A percentile compares a stretch with the other conserved stretches of the same genome.
phyloP scores from a whole-genome alignment of 164 flowering plant species.

The Magnolia changhungtana region DNA sequence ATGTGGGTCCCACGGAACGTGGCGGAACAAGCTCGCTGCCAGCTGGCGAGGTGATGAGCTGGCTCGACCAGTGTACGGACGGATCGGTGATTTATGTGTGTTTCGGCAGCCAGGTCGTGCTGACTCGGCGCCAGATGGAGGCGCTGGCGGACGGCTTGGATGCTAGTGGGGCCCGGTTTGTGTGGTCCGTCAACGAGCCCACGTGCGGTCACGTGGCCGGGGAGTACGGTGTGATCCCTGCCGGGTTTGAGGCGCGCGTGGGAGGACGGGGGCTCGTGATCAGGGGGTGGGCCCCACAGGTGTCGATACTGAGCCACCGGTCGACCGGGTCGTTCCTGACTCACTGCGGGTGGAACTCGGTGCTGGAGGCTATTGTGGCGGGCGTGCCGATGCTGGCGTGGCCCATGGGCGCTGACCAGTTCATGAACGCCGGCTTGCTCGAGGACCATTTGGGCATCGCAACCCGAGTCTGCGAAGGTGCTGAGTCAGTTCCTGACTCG shows the following conservation, averaged over 20 bases:
- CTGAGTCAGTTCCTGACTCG: constrained; percentile 32
- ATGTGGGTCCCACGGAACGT: neutral
- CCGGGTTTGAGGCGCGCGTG: constrained; percentile 44
- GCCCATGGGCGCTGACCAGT: constrained; percentile 68
- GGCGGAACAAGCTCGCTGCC: constrained; percentile 21
- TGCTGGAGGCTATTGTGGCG: constrained; percentile 35
- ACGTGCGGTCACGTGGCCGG: constrained; percentile 11
- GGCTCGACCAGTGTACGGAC: constrained; percentile 34
- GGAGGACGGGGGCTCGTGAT: constrained; percentile 37
- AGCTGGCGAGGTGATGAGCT: constrained; percentile 14
- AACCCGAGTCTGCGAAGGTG: constrained; percentile 36
- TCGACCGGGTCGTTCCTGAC: constrained; percentile 53
- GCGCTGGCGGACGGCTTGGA: constrained; percentile 33
- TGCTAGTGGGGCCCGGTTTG: constrained; percentile 37
- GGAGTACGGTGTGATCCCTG: constrained; percentile 25
- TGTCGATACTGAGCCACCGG: constrained; percentile 35
- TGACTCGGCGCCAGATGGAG: constrained; percentile 34
- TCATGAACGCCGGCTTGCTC: constrained; percentile 33
- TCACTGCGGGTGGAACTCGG: constrained; percentile 72
- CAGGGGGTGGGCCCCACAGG: constrained; percentile 57
- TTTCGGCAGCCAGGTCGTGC: constrained; percentile 49
- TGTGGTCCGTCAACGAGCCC: constrained; percentile 39
- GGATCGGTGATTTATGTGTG: constrained; percentile 46
- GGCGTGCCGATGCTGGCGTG: constrained; percentile 48
- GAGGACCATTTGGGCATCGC: constrained; percentile 38